Evolutionary conservation across 2,329 filamentous ascomycete genomes (phyloP), one percentile per base, ranked within the genome.

Genomic region (Microsporum ferrugineum): DNA sequence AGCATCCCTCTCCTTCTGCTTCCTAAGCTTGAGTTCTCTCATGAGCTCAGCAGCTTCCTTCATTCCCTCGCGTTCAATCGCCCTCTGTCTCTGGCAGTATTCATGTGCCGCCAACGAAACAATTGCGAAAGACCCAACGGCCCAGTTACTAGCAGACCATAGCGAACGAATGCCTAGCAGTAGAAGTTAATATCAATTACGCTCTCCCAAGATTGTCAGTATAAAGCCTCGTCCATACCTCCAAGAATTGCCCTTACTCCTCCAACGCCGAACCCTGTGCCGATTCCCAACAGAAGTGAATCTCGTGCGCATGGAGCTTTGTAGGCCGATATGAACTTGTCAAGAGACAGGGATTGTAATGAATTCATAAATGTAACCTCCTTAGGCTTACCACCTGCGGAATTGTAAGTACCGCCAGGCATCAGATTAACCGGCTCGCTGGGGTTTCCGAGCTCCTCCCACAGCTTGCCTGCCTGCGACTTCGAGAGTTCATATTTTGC

Each of bases 301-400:
- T 95, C 87, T 63, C 91, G 81, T 23, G 89, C 88, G 73, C 94
- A 97, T 0, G 92, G 92, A 61, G 85, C 82, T 73, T 88, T 87
- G 72, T 91, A 86, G 57, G 91, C 78, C 0, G 84, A 88, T 47
- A 68, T 65, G 49, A 71, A 65, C 58, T 89, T 85, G 41, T 74
- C 72, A n/a, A 85, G 67, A 56, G 71, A 82, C 60, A 76, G 78
- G 64, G 70, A 72, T 70, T 71, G 73, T 66, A 72, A 66, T 53
- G 73, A 70, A 60, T 78, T 73, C 51, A 71, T 70, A 66, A 78
- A 70, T 47, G 76, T 70, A 36, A 74, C 63, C 63, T 76, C 72
- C 61, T 75, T 71, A n/a, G 72, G 67, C 59, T 73, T 72, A 62
- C 80, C 88, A 75, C 78, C 88, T 7, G 80, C 80, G 74, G 78